A percentile compares a stretch with the other conserved stretches of the same genome.
These are phyloP conservation scores for Mrakia gelida DNA, from an alignment of 768 basidiomycete genomes.

Conservation along the genomic window DNA sequence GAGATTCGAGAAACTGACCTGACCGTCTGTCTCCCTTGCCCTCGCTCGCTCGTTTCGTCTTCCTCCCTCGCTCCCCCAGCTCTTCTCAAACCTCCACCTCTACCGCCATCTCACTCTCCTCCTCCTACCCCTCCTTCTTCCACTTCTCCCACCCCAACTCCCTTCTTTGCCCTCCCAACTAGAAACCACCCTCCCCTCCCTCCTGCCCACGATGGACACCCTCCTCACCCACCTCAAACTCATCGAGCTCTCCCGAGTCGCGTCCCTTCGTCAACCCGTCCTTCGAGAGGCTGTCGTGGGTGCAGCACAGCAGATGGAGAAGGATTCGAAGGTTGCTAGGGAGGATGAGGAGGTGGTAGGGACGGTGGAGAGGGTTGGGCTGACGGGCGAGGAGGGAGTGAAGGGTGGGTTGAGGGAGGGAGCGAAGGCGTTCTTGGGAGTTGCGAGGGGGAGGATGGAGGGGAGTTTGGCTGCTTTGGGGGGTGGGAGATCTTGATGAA, in stretches of 20 bases:
- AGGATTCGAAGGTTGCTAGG: not conserved
- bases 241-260: not conserved
- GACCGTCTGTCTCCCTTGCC: too few species aligned
- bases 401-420: constrained; percentile 17
- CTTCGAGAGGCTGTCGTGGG: not conserved
- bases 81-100: not conserved
- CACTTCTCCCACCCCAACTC: not conserved
- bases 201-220: not conserved
- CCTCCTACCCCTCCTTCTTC: not conserved
- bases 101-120: not conserved
- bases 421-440: not conserved
- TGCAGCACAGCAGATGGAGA: not conserved
- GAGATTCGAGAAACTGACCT: not conserved
- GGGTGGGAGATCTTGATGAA: not conserved
- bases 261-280: not conserved
- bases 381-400: constrained; percentile 6
- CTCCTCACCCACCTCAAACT: constrained; percentile 2
- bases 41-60: not conserved
- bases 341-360: not conserved
- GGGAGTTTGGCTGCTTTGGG: not conserved
- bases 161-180: not conserved
- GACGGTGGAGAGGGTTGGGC: not conserved
- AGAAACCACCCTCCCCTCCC: not conserved
- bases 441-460: constrained; percentile 4
- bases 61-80: not conserved